Evolutionary conservation across 108 stramenopile species (phyloP).

Genomic region (Epithemia pelagica): DNA sequence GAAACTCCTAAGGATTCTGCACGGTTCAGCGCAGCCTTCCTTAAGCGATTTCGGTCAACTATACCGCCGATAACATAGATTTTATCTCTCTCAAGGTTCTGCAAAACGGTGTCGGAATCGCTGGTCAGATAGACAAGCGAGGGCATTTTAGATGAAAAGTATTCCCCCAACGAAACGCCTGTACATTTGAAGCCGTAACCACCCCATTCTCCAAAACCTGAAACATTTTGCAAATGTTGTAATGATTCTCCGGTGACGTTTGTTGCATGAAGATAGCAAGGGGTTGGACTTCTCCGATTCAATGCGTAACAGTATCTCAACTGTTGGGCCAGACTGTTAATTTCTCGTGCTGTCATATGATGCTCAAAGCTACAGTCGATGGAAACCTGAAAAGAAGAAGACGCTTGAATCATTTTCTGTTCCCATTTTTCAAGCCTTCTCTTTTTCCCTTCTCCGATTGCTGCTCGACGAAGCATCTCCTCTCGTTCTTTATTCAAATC

Average conservation of each 20-base stretch:
- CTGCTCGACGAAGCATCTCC: slow-evolving; percentile 24
- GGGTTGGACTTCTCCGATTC: slow-evolving; percentile 43
- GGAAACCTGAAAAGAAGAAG: slow-evolving; percentile 36
- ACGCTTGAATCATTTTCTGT: slow-evolving; percentile 14
- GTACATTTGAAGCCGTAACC: slow-evolving; percentile 44
- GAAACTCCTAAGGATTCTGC: slow-evolving; percentile 55
- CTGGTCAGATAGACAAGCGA: slow-evolving; percentile 73
- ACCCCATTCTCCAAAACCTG: slow-evolving; percentile 68
- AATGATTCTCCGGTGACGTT: slow-evolving; percentile 37
- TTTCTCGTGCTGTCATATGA: slow-evolving; percentile 60
- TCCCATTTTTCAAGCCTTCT: slow-evolving; percentile 46
- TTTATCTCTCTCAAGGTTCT: slow-evolving; percentile 46
- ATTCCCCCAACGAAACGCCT: slow-evolving; percentile 34
- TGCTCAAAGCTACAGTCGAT: slow-evolving; percentile 72
- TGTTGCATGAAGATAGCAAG: slow-evolving; percentile 41
- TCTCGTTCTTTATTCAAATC: slow-evolving; percentile 58
- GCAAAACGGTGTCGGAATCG: slow-evolving; percentile 58
- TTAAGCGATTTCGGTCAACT: slow-evolving; percentile 78
- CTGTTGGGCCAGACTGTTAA: slow-evolving; percentile 56
- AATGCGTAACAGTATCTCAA: slow-evolving; percentile 63
- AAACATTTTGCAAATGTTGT: slow-evolving; percentile 53
- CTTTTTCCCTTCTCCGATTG: slow-evolving; percentile 43
- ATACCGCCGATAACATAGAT: slow-evolving; percentile 84
- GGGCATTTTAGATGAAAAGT: slow-evolving; percentile 29
- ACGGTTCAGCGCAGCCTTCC: slow-evolving; percentile 47